A percentile compares a stretch with the other conserved stretches of the same genome.
Conservation (phyloP, 208 protist species). For the Acanthamoeba castellanii region DNA sequence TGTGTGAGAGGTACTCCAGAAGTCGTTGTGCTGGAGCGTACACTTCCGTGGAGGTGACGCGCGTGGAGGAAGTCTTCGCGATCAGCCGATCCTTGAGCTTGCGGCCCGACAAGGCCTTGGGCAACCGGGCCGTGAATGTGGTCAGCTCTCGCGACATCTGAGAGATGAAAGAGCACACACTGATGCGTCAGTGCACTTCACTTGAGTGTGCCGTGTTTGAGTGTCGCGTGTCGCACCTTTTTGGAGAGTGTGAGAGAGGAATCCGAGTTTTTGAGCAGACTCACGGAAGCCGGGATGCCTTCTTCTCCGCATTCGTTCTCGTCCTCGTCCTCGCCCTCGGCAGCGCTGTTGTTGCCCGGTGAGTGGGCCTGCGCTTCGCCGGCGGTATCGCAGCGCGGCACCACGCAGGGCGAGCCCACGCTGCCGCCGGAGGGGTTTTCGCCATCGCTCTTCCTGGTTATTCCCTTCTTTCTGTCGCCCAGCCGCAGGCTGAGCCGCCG, state of each 20-base stretch:
- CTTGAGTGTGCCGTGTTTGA: not conserved
- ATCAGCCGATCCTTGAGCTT: conserved; percentile 7
- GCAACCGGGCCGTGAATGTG: not conserved
- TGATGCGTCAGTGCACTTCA: not conserved
- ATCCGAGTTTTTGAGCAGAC: not conserved
- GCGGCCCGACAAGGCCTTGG: not conserved
- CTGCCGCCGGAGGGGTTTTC: too few species aligned
- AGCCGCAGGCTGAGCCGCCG: not conserved
- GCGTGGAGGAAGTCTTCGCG: not conserved
- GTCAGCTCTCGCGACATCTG: not conserved
- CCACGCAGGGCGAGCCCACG: too few species aligned
- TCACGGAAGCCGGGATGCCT: not conserved
- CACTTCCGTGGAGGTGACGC: not conserved
- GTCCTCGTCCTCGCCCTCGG: not conserved
- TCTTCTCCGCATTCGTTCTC: not conserved
- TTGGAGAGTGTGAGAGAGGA: not conserved
- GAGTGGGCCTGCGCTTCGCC: too few species aligned
- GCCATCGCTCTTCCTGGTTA: not conserved
- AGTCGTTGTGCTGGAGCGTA: not conserved
- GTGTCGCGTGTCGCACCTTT: not conserved
- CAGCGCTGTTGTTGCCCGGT: not conserved
- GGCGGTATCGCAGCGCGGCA: too few species aligned
- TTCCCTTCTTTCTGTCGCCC: not conserved
- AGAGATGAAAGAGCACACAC: not conserved
- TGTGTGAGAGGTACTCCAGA: too few species aligned